phyloP scores from a whole-genome alignment of 495 filamentous ascomycete genomes.

The Podospora bellae-mahoneyi region DNA sequence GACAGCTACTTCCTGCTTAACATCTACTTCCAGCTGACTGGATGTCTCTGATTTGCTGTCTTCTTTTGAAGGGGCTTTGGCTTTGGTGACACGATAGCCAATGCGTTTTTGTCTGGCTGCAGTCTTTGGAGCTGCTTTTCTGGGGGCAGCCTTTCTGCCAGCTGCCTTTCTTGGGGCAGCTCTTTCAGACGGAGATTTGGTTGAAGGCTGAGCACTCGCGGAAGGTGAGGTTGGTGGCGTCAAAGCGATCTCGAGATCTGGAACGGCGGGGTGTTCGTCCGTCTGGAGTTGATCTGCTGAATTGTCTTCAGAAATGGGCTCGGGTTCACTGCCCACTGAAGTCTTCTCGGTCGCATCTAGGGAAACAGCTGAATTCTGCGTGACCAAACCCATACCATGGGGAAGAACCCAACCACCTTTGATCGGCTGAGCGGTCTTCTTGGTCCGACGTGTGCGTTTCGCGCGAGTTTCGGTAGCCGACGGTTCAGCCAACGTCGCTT shows the following conservation, averaged over 20 bases:
- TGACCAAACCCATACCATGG: conserved; percentile 38
- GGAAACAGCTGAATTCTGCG: not conserved
- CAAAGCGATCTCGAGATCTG: not conserved
- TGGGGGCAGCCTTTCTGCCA: not conserved
- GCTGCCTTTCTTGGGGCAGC: not conserved
- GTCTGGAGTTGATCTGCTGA: not conserved
- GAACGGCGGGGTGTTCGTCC: not conserved
- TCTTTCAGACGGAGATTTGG: not conserved
- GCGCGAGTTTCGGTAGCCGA: not conserved
- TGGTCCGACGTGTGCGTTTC: conserved; percentile 5
- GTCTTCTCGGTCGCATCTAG: not conserved
- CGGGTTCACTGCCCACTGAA: not conserved
- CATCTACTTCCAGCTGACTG: not conserved
- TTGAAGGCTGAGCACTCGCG: not conserved
- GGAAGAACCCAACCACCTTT: conserved; percentile 38
- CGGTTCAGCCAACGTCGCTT: not conserved
- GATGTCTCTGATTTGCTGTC: not conserved
- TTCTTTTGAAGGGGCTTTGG: not conserved
- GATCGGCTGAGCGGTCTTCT: conserved; percentile 21
- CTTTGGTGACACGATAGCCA: not conserved
- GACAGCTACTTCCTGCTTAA: not conserved
- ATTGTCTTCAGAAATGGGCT: not conserved
- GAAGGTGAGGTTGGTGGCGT: not conserved
- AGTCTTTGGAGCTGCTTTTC: not conserved
- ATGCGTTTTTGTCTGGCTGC: not conserved